phyloP scores from a whole-genome alignment of 805 yeast species.

The Scheffersomyces coipomensis region DNA sequence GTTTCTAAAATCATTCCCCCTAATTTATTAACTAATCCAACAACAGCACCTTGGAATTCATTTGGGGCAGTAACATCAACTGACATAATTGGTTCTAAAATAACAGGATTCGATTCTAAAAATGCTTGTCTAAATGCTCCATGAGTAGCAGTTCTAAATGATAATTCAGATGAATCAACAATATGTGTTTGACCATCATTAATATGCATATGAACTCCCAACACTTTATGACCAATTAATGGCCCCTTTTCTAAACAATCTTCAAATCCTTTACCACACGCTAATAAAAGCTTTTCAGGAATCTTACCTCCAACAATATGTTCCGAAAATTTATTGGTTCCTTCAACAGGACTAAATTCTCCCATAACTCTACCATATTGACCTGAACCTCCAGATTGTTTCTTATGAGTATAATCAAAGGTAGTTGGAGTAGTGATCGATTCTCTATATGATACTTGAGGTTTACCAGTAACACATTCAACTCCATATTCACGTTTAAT shows the following conservation, averaged over 20 bases:
- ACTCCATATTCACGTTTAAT: slow-evolving; percentile 97
- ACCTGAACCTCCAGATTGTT: slow-evolving; percentile 99
- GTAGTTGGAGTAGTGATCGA: slow-evolving; percentile 70
- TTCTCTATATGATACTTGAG: slow-evolving; percentile 98
- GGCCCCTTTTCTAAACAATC: slow-evolving; percentile 97
- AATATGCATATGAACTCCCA: slow-evolving; percentile 89
- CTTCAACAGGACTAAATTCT: slow-evolving; percentile 60
- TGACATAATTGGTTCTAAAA: slow-evolving; percentile 95
- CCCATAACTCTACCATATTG: slow-evolving; percentile 98
- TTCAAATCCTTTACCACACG: slow-evolving; percentile 94
- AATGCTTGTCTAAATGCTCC: slow-evolving; percentile 93
- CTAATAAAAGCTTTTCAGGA: slow-evolving; percentile 89
- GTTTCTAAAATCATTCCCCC: slow-evolving; percentile 93
- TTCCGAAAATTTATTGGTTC: slow-evolving; percentile 75
- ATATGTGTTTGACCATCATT: slow-evolving; percentile 97
- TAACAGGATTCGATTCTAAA: slow-evolving; percentile 76
- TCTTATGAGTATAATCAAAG: slow-evolving; percentile 94
- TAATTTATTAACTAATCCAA: slow-evolving; percentile 87
- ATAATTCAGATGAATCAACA: slow-evolving; percentile 94
- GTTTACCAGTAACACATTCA: slow-evolving; percentile 93
- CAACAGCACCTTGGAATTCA: slow-evolving; percentile 93
- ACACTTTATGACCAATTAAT: slow-evolving; percentile 87
- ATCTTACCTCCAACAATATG: slow-evolving; percentile 96
- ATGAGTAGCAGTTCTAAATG: slow-evolving; percentile 90
- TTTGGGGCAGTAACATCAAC: slow-evolving; percentile 91